Conservation (phyloP, 2,329 filamentous ascomycete genomes). For the Colletotrichum tofieldiae region DNA sequence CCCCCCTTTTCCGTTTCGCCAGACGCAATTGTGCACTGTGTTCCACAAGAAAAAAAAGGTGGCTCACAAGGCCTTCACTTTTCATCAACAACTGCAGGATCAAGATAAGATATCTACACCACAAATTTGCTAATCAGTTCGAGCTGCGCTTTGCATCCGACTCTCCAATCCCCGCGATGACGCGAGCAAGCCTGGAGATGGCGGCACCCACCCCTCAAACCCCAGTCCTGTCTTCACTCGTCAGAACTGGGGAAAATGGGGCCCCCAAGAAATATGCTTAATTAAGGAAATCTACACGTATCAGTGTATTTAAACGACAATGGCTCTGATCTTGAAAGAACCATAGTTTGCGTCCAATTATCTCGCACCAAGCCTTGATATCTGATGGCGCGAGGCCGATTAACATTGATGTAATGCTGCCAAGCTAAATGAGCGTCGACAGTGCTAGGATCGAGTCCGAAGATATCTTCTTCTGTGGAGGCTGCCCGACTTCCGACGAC, state of each 20-base stretch:
- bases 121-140: no score
- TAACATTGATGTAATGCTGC: constrained; percentile 2
- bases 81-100: no score
- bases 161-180: constrained; percentile 10
- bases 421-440: background rate
- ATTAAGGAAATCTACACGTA: background rate
- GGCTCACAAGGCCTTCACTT: no score
- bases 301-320: no score
- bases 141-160: background rate
- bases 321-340: background rate
- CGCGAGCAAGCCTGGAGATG: constrained; percentile 21
- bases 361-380: background rate
- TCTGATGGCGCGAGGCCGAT: background rate
- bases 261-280: background rate
- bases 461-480: background rate
- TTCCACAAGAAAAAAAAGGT: no score
- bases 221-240: no score
- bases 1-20: no score
- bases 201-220: constrained; percentile 14
- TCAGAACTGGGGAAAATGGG: background rate
- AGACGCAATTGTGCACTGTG: no score
- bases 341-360: background rate
- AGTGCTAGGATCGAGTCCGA: background rate
- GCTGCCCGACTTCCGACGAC: background rate
- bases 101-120: no score